Base-by-base conservation (phyloP, 2,329 filamentous ascomycete genomes). In the Botrytis byssoidea region DNA sequence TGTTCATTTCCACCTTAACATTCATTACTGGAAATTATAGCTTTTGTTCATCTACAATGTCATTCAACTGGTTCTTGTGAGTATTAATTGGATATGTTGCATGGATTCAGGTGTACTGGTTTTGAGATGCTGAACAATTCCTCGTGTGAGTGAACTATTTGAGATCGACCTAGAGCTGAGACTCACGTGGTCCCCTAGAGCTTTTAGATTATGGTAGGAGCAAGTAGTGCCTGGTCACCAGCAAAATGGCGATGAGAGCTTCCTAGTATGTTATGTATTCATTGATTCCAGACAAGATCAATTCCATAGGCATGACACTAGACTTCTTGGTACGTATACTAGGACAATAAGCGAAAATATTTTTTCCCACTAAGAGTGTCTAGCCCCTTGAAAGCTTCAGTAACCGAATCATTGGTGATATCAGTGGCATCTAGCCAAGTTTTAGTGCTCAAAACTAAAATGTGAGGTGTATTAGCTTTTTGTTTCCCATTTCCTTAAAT, bases 221-320 rank as follows among this genome's bases (percentile, higher is more conserved):
- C 2, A 55, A n/a, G 22, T 25, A 3, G 25, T 25, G 5, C 25
- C 12, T 48, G 25, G 25, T n/a, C 1, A n/a, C 5, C n/a, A 18
- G n/a, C 3, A 18, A n/a, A 2, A 18, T 16, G 6, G 14, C 10
- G 12, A n/a, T 16, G 2, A n/a, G 3, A 4, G 9, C 0, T 4
- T 40, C 7, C n/a, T 6, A 10, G 3, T 29, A 63, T 29, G 14
- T 29, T 3, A 40, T 18, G 37, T 29, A 3, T 37, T 42, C 35
- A 63, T 42, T n/a, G 3, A 63, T n/a, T 29, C 7, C 22, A 57
- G 9, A 18, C 10, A 40, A 18, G 20, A 44, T 20, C 37, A 22
- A 20, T 35, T 12, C 10, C 22, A 20, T 20, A 51, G 22, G 16
- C 1, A 37, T 8, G 1, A 20, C 10, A n/a, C 22, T 22, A 18